Percentiles rank a stretch among this genome's conserved stretches.
Evolutionary conservation across 202 grass and related monocot species (phyloP).

Genomic region (Elaeis oleifera): DNA sequence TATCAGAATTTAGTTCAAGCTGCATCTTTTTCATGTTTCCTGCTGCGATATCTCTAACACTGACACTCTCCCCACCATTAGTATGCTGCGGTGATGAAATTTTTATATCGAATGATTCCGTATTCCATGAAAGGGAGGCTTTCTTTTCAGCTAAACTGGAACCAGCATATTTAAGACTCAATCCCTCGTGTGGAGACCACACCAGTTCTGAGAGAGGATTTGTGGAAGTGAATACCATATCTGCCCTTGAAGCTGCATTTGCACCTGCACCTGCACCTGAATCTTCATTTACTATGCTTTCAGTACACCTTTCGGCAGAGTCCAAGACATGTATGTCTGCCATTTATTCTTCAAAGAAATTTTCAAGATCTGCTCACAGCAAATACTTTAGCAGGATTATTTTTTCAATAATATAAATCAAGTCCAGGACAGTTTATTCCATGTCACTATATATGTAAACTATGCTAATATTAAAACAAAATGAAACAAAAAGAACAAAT

Average conservation of each 20-base stretch:
- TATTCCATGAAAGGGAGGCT: conserved; percentile 60
- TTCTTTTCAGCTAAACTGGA: conserved; percentile 59
- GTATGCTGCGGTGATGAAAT: conserved; percentile 53
- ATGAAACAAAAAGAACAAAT: too few species aligned
- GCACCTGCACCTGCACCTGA: conserved; percentile 97
- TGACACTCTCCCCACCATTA: conserved; percentile 25
- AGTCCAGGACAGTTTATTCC: too few species aligned
- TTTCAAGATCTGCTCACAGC: conserved; percentile 7
- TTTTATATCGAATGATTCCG: conserved; percentile 61
- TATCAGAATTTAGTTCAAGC: conserved; percentile 26
- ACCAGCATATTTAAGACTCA: conserved; percentile 61
- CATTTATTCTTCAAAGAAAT: conserved; percentile 13
- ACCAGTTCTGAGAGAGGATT: conserved; percentile 81
- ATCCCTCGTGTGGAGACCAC: conserved; percentile 67
- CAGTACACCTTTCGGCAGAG: conserved; percentile 4
- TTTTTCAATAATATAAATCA: too few species aligned
- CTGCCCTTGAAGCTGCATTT: conserved; percentile 61
- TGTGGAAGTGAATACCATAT: conserved; percentile 35
- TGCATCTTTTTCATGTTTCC: conserved; percentile 36
- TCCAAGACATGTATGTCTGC: conserved; percentile 17
- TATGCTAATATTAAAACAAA: too few species aligned
- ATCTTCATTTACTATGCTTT: conserved; percentile 10
- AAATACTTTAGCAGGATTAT: conserved; percentile 6
- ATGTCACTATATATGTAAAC: too few species aligned
- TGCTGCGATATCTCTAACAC: conserved; percentile 23